A percentile compares a stretch with the other conserved stretches of the same genome.
Evolutionary conservation across 768 basidiomycete genomes (phyloP).

Genomic region (Kwoniella bestiolae): DNA sequence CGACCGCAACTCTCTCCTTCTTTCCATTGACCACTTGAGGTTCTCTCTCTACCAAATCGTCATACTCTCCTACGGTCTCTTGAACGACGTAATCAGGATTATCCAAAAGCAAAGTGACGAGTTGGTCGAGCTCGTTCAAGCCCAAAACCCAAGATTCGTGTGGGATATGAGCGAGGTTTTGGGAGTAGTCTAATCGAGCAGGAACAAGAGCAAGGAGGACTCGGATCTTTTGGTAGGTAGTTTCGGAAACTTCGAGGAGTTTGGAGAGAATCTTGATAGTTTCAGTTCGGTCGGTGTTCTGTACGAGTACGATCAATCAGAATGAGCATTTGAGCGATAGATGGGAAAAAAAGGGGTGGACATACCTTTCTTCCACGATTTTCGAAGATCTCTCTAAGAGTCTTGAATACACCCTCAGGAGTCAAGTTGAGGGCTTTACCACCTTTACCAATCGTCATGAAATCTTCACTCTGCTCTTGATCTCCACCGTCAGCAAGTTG

Average conservation of each 20-base stretch:
- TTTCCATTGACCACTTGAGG: constrained; percentile 67
- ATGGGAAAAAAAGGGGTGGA: neutral
- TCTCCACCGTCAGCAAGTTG: constrained; percentile 56
- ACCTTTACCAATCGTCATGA: constrained; percentile 88
- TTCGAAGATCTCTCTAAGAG: constrained; percentile 85
- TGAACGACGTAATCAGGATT: constrained; percentile 75
- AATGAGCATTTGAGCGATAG: too few relatives aligned
- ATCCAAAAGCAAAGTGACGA: constrained; percentile 75
- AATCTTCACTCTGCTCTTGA: constrained; percentile 66
- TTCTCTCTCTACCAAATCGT: constrained; percentile 76
- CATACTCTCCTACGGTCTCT: constrained; percentile 84
- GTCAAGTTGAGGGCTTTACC: constrained; percentile 82
- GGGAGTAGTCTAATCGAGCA: constrained; percentile 91
- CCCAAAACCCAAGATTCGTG: constrained; percentile 87
- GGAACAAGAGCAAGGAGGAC: constrained; percentile 92
- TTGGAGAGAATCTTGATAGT: constrained; percentile 90
- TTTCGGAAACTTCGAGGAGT: constrained; percentile 79
- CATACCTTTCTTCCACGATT: constrained; percentile 92
- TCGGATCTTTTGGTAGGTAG: constrained; percentile 89
- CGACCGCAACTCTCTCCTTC: constrained; percentile 70
- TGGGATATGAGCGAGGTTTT: constrained; percentile 82
- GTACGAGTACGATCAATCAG: neutral
- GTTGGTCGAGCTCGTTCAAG: constrained; percentile 83
- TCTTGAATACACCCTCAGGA: constrained; percentile 79
- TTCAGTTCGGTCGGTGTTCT: constrained; percentile 96